Evolutionary conservation across 2,329 filamentous ascomycete genomes (phyloP).

Genomic region (Alternaria gansuensis): DNA sequence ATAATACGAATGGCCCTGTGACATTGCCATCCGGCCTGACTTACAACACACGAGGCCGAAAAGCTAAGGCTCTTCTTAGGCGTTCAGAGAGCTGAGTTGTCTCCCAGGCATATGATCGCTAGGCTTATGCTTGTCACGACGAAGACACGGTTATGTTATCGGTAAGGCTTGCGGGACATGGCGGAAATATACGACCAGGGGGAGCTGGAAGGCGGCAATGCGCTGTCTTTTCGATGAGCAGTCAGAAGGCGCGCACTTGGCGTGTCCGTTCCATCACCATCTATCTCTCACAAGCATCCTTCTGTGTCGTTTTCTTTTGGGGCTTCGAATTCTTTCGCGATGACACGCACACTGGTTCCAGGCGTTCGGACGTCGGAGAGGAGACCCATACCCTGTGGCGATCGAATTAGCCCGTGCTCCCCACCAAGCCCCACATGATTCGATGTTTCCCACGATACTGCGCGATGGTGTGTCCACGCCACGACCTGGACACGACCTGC

Average conservation of each 20-base stretch:
- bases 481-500: slow-evolving; percentile 4
- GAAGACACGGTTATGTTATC: not conserved
- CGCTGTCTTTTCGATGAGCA: slow-evolving; percentile 1
- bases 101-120: not conserved
- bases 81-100: not conserved
- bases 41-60: not conserved
- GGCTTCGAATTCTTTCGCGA: not conserved
- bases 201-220: not conserved
- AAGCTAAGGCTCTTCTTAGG: not conserved
- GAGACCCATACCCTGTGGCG: slow-evolving; percentile 21
- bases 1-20: not conserved
- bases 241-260: slow-evolving; percentile 6
- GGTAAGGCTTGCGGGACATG: slow-evolving; percentile 7
- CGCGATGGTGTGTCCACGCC: slow-evolving; percentile 7
- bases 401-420: slow-evolving; percentile 1
- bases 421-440: slow-evolving; percentile 9
- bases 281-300: not conserved
- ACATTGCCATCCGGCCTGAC: not conserved
- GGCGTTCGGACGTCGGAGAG: slow-evolving; percentile 20
- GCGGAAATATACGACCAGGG: slow-evolving; percentile 1
- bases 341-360: slow-evolving; percentile 10
- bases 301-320: not conserved
- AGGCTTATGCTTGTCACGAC: not conserved
- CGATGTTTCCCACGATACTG: slow-evolving; percentile 14
- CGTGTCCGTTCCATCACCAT: not conserved